A percentile compares a stretch with the other conserved stretches of the same genome.
phyloP scores from a whole-genome alignment of 2,329 filamentous ascomycete species.

The Fusarium tuaranense region DNA sequence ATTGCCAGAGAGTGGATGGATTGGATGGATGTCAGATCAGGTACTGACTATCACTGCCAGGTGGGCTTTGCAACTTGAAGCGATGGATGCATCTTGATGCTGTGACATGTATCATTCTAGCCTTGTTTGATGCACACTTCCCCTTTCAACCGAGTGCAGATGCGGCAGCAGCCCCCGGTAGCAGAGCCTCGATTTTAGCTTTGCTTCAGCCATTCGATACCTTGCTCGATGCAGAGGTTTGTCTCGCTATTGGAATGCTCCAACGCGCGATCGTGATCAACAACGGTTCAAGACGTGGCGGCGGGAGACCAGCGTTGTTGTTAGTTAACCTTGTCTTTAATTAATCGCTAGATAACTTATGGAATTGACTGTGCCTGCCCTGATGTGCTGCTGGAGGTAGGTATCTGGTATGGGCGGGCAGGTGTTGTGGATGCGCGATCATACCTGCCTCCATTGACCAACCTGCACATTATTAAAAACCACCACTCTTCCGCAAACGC shows the following conservation, averaged over 20 bases:
- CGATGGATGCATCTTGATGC: background rate
- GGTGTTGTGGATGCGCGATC: background rate
- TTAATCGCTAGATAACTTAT: background rate
- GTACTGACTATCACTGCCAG: background rate
- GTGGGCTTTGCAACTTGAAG: background rate
- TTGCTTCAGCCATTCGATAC: conserved; percentile 3
- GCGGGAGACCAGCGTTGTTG: background rate
- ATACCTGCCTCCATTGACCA: background rate
- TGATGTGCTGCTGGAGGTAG: background rate
- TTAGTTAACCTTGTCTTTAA: background rate
- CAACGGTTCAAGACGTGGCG: background rate
- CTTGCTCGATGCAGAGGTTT: conserved; percentile 2
- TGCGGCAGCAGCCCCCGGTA: conserved; percentile 16
- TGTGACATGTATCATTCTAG: conserved; percentile 4
- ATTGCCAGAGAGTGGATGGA: background rate
- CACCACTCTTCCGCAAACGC: background rate
- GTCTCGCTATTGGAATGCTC: conserved; percentile 20
- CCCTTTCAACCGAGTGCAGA: background rate
- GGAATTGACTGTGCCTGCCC: background rate
- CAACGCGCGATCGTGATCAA: background rate
- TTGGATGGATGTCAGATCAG: background rate
- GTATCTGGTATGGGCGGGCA: too few relatives aligned
- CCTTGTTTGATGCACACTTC: conserved; percentile 2
- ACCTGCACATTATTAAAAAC: background rate
- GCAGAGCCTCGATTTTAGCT: conserved; percentile 28